A percentile compares a stretch with the other conserved stretches of the same genome.
phyloP scores from a whole-genome alignment of 306 rosid genomes.

The Astragalus membranaceus region DNA sequence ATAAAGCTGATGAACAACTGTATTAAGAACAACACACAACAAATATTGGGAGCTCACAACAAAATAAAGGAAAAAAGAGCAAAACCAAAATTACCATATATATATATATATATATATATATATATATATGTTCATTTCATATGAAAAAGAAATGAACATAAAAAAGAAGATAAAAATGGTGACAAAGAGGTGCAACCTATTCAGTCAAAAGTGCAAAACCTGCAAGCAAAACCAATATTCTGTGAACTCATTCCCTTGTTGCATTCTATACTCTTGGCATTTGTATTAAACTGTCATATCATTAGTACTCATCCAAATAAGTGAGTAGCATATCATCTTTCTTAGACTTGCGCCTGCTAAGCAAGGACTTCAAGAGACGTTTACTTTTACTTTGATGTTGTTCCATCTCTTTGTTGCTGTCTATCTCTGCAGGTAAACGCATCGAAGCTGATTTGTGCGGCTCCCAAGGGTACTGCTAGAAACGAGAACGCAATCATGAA shows the following conservation, averaged over 20 bases:
- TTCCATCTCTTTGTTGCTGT: conserved; percentile 52
- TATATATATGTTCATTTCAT: background rate
- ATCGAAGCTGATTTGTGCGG: conserved; percentile 91
- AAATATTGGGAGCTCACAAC: background rate
- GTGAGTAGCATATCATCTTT: conserved; percentile 82
- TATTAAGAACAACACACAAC: conserved; percentile 8
- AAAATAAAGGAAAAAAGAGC: background rate
- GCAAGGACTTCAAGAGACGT: conserved; percentile 85
- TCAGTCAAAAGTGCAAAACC: conserved; percentile 15
- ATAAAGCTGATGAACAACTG: background rate
- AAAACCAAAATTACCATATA: background rate
- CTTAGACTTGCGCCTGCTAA: conserved; percentile 95
- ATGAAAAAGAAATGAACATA: background rate
- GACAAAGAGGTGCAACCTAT: conserved; percentile 6
- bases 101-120: background rate
- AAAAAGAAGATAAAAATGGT: background rate
- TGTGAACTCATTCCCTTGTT: conserved; percentile 23
- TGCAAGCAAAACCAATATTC: conserved; percentile 35
- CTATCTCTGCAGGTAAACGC: conserved; percentile 72
- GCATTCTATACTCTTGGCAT: conserved; percentile 5
- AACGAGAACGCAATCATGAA: background rate
- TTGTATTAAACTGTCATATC: conserved; percentile 13
- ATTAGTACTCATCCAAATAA: conserved; percentile 86
- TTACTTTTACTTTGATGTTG: conserved; percentile 88
- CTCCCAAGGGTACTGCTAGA: conserved; percentile 73